Percentiles rank a stretch among this genome's conserved stretches.
Conservation (phyloP, 257 asterid species). For the Cordia subcordata region DNA sequence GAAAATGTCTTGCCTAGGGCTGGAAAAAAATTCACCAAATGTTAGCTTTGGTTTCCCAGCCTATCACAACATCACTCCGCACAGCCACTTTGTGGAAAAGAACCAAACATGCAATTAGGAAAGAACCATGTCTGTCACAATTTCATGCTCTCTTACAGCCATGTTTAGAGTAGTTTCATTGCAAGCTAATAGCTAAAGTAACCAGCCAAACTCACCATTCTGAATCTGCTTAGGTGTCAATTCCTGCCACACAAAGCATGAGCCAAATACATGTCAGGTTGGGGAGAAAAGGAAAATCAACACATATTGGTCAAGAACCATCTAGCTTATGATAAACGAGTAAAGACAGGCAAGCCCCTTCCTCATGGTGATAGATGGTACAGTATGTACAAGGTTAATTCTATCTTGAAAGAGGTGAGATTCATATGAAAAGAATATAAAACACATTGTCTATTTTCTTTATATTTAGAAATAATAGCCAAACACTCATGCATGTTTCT, state of each 20-base stretch:
- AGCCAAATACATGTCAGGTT: background rate
- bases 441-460: no score
- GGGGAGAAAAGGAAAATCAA: background rate
- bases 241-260: constrained; percentile 44
- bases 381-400: no score
- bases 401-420: no score
- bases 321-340: no score
- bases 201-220: constrained; percentile 55
- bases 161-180: background rate
- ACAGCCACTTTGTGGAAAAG: background rate
- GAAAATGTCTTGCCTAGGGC: constrained; percentile 96
- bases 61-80: background rate
- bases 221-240: constrained; percentile 94
- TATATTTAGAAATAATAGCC: no score
- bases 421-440: no score
- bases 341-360: no score
- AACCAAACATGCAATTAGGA: background rate
- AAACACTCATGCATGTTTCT: no score
- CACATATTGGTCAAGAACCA: no score
- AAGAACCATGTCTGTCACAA: background rate
- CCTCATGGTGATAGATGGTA: no score
- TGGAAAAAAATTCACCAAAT: constrained; percentile 36
- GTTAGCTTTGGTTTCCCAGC: constrained; percentile 10
- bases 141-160: no score
- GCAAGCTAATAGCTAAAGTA: constrained; percentile 11